Evolutionary conservation across 2,329 filamentous ascomycete genomes (phyloP).

Genomic region (Phialemonium atrogriseum): DNA sequence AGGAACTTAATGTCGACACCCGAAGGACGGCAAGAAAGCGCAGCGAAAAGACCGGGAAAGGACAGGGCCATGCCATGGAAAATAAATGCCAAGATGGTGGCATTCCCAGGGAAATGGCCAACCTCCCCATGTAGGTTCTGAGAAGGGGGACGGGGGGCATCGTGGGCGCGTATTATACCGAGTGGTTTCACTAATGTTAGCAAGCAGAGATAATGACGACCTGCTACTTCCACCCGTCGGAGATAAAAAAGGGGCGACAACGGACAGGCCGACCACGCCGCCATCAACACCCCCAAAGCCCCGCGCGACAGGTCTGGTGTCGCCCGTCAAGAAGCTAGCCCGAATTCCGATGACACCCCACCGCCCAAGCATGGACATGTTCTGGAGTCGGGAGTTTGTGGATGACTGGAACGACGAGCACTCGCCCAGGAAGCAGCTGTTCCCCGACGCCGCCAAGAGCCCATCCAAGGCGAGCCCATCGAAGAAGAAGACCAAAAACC

Average conservation of each 20-base stretch:
- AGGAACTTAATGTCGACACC: too few relatives aligned
- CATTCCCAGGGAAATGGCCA: too few relatives aligned
- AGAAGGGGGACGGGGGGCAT: too few relatives aligned
- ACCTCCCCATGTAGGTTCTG: too few relatives aligned
- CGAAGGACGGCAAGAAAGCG: too few relatives aligned
- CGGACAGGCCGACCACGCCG: slow-evolving; percentile 11
- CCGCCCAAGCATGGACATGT: slow-evolving; percentile 43
- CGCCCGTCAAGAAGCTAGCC: slow-evolving; percentile 23
- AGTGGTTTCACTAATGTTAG: too few relatives aligned
- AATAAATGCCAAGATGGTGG: too few relatives aligned
- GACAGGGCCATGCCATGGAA: too few relatives aligned
- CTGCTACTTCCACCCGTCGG: too few relatives aligned
- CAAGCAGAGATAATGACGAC: too few relatives aligned
- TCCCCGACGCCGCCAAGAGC: slow-evolving; percentile 11
- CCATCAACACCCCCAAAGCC: slow-evolving; percentile 8
- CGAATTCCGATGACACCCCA: slow-evolving; percentile 47
- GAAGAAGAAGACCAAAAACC: slow-evolving; percentile 17
- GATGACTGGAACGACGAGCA: slow-evolving; percentile 59
- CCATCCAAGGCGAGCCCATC: slow-evolving; percentile 5
- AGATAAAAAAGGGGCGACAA: neutral
- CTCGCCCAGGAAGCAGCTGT: slow-evolving; percentile 22
- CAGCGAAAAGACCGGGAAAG: too few relatives aligned
- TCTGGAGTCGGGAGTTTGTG: slow-evolving; percentile 51
- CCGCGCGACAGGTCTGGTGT: slow-evolving; percentile 15
- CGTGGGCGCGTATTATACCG: too few relatives aligned